phyloP scores from a whole-genome alignment of 2,329 filamentous ascomycete species.

The Stagonosporopsis vannaccii region DNA sequence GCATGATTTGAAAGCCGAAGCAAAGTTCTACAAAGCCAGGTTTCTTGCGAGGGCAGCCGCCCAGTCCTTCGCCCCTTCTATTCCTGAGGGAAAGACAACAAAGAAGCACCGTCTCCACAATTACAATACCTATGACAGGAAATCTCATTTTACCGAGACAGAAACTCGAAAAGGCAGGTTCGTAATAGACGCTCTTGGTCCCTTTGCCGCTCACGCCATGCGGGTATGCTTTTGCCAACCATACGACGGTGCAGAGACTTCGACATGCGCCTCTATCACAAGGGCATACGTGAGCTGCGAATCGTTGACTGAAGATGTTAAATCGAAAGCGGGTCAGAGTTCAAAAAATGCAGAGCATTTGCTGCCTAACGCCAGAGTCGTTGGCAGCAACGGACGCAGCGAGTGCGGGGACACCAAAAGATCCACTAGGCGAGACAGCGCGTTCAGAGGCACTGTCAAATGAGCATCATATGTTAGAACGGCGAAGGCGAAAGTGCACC shows the following conservation, averaged over 20 bases:
- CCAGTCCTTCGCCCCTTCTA: conserved; percentile 15
- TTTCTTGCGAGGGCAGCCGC: conserved; percentile 18
- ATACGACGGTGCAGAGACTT: conserved; percentile 34
- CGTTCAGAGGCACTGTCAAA: not conserved
- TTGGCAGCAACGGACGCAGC: not conserved
- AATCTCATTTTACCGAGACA: not conserved
- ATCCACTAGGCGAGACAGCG: not conserved
- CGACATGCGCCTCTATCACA: conserved; percentile 8
- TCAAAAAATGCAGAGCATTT: conserved; percentile 5
- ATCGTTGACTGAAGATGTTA: not conserved
- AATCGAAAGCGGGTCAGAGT: not conserved
- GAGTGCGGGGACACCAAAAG: not conserved
- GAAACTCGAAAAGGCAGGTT: not conserved
- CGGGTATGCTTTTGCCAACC: conserved; percentile 48
- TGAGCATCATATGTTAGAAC: not conserved
- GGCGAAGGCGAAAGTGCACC: not conserved
- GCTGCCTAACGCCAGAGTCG: conserved; percentile 14
- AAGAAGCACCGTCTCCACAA: conserved; percentile 17
- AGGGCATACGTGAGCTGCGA: conserved; percentile 1
- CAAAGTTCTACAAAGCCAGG: conserved; percentile 23
- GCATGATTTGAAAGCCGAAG: conserved; percentile 21
- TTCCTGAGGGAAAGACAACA: conserved; percentile 21
- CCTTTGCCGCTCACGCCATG: conserved; percentile 32
- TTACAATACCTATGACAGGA: conserved; percentile 6
- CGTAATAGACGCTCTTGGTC: not conserved